Conservation (phyloP, 2,329 filamentous ascomycete genomes). For the Fusarium compactum region DNA sequence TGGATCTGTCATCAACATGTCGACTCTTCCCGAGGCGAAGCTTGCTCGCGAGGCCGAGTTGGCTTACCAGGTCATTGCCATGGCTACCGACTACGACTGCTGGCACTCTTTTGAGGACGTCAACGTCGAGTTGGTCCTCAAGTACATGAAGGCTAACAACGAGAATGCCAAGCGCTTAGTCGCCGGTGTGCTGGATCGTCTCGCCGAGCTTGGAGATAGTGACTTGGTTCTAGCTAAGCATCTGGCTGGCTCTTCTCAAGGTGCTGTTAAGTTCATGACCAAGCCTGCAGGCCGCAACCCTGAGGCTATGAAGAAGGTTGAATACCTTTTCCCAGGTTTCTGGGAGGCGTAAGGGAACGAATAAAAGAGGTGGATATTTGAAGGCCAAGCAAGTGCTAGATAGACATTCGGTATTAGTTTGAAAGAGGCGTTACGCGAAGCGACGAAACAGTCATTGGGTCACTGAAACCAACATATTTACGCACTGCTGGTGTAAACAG, state of each 20-base stretch:
- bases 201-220: conserved; percentile 80
- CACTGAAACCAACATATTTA: not conserved
- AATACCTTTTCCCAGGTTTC: conserved; percentile 90
- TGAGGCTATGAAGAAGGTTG: conserved; percentile 82
- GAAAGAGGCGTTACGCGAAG: conserved; percentile 28
- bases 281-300: conserved; percentile 78
- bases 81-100: conserved; percentile 99
- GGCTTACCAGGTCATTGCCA: conserved; percentile 98
- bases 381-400: conserved; percentile 5
- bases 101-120: conserved; percentile 89
- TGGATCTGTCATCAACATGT: conserved; percentile 98
- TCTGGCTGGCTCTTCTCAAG: conserved; percentile 79
- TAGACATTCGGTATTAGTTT: conserved; percentile 20
- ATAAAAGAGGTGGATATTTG: conserved; percentile 6
- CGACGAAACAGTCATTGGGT: conserved; percentile 16
- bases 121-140: conserved; percentile 96
- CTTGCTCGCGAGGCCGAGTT: conserved; percentile 96
- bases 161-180: conserved; percentile 89
- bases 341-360: conserved; percentile 57
- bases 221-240: conserved; percentile 85
- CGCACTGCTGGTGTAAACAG: not conserved
- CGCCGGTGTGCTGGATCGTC: conserved; percentile 86
- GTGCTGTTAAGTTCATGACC: conserved; percentile 85
- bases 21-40: conserved; percentile 92
- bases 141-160: conserved; percentile 93